These are phyloP conservation scores for Kregervanrija pseudodelftensis DNA, from an alignment of 805 yeast genomes.

Conservation along the genomic window DNA sequence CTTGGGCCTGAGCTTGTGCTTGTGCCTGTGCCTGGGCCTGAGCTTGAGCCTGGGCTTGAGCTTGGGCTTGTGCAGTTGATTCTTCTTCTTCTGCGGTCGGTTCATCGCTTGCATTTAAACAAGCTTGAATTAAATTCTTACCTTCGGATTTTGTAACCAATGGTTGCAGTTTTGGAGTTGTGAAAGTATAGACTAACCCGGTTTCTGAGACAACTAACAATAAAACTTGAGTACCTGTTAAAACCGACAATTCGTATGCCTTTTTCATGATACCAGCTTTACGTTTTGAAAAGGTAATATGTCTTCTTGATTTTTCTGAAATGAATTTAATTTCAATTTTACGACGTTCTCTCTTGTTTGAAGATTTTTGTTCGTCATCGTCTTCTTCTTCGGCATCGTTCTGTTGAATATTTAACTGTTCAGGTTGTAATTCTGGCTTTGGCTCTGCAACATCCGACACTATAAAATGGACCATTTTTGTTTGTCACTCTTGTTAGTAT, in stretches of 20 bases:
- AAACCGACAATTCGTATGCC: conserved; percentile 94
- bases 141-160: conserved; percentile 97
- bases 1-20: conserved; percentile 29
- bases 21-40: conserved; percentile 27
- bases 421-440: conserved; percentile 1
- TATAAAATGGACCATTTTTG: not conserved
- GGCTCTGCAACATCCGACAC: conserved; percentile 1
- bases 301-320: conserved; percentile 96
- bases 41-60: conserved; percentile 27
- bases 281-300: conserved; percentile 95
- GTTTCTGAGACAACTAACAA: conserved; percentile 94
- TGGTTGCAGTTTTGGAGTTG: conserved; percentile 98
- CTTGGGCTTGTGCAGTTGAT: conserved; percentile 25
- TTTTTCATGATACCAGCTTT: conserved; percentile 99
- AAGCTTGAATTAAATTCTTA: conserved; percentile 91
- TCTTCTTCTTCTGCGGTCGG: conserved; percentile 55
- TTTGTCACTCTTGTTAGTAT: not conserved
- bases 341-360: conserved; percentile 56
- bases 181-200: conserved; percentile 96
- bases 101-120: conserved; percentile 94
- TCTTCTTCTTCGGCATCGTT: conserved; percentile 42
- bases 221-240: conserved; percentile 96
- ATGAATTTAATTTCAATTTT: conserved; percentile 96
- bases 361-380: conserved; percentile 41
- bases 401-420: conserved; percentile 4